Base-by-base conservation (phyloP, 768 basidiomycete species). In the Mycena venus region DNA sequence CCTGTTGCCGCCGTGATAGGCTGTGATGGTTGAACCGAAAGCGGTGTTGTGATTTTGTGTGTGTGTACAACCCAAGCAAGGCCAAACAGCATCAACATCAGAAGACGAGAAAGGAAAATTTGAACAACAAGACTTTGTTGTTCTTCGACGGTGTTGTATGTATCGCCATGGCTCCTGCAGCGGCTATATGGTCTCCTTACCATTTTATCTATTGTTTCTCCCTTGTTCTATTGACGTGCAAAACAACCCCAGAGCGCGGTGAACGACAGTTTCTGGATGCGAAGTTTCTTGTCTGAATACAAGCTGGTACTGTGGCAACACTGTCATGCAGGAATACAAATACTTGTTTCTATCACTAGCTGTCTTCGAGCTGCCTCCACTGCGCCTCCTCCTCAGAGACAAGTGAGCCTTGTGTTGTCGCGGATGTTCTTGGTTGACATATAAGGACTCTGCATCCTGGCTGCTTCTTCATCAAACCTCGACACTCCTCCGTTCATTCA, bases 151-250 rank as follows among this genome's bases (percentile, higher is more conserved):
- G 34, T 32, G 42, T 42, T 34, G 25, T 19, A 19, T n/a, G 10
- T 27, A 64, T 71, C 42, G 23, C n/a, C 62, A 64, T 71, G 70
- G 53, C 56, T 40, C 44, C 66, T 49, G 31, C 23, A 23, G 23
- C 32, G 25, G 9, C 17, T 8, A n/a, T 11, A 19, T 58, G 15
- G 65, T 67, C 15, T 53, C 34, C 27, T 42, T 61, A 34, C 38
- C 29, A 27, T 42, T 51, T 36, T 15, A n/a, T 47, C n/a, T 36
- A 38, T 66, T 66, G 34, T 61, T 36, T 25, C 29, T 27, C 51
- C 32, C 11, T 58, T 58, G 32, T 58, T 23, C 27, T 40, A 19
- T 58, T 27, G 44, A 32, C 27, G 0, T 59, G 31, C 31, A 32
- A 36, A 25, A 65, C 63, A 72, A 72, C 55, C 55, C 23, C 23